Evolutionary conservation across 2,329 filamentous ascomycete species (phyloP), one percentile per base, ranked within the genome.

Genomic region (Talaromyces atroroseus): DNA sequence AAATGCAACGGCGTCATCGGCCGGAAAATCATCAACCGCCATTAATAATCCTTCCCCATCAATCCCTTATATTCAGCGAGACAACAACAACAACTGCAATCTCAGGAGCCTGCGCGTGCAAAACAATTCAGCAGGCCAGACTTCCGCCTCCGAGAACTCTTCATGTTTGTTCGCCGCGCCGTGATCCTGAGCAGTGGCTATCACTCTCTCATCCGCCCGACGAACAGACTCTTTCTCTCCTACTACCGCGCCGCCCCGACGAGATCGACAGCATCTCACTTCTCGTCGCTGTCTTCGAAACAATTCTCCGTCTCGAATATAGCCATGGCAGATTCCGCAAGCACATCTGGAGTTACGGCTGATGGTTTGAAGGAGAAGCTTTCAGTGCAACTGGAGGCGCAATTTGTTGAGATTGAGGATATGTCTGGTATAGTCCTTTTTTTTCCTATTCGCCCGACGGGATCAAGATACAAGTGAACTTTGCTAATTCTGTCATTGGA

Each of bases 361-460:
- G 84, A 85, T 38, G 81, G 80, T 49, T 79, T 97, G 54, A 85
- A 82, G 67, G 76, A 77, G 45, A 88, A 87, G 58, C 80, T 96
- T 63, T 81, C 79, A 38, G 78, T 87, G 64, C 84, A 85, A 62
- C 79, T 96, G 54, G 80, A 84, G 57, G 90, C 91, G 21, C 80
- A 81, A 26, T 83, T 95, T 75, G 90, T 96, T 61, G 86, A 94
- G 66, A 90, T 96, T 64, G 88, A 89, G 62, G 92, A 97, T 75
- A 85, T 95, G 79, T 96, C 91, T 62, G 92, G 92, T 95, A 82
- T 5, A 11, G 58, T 78, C 70, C n/a, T 34, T 12, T 61, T 34
- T 26, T 52, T 56, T 59, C 57, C 58, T 54, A 23, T 40, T n/a
- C 36, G 21, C 38, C 32, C 24, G 21, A 16, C 23, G 45, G 7